Base-by-base conservation (phyloP, 2,329 filamentous ascomycete species). In the Zymoseptoria crescenta region DNA sequence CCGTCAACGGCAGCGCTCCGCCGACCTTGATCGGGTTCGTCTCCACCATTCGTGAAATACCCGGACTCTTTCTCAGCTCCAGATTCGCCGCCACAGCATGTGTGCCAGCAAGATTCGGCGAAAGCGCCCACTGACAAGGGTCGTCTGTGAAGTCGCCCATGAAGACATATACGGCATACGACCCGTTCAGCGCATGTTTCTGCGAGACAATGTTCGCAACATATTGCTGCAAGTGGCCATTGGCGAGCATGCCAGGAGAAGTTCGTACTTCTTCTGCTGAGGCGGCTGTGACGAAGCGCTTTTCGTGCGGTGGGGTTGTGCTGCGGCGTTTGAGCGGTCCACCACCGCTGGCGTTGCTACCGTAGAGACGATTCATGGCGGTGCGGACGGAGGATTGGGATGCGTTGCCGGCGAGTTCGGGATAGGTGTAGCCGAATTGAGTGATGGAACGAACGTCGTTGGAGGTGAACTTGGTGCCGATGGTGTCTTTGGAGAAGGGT, bases 371-470 rank as follows among this genome's bases (percentile, higher is more conserved):
- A 68, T 88, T 89, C 65, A 92, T 78, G 1, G 78, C 72, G 1
- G 73, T 72, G 51, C 76, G 75, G 28, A 85, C 77, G 5, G 80
- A 73, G 0, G 73, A 68, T 28, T 70, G 57, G 57, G 67, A 74
- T 62, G 67, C 73, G 62, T 69, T 72, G 63, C 71, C 74, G 16
- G 76, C 65, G 30, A 85, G 81, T 65, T 93, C 89, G 0, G 84
- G 79, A 69, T 95, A 95, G 0, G 84, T 85, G 70, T 94, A 94
- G 13, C 86, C 86, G 71, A 94, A 87, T 1, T 75, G 77, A 27
- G 79, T 77, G 6, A 82, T 83, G 49, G 81, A 77, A 29, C 86
- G 81, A 10, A 84, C 79, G 61, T 77, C 79, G 56, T 85, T 80
- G 0, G 87, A 87, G 6, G 81, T 87, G 84, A 87, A 91, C 70